A percentile compares a stretch with the other conserved stretches of the same genome.
These are phyloP conservation scores for Yamadazyma phyllophila DNA, from an alignment of 805 yeast genomes.

Conservation along the genomic window DNA sequence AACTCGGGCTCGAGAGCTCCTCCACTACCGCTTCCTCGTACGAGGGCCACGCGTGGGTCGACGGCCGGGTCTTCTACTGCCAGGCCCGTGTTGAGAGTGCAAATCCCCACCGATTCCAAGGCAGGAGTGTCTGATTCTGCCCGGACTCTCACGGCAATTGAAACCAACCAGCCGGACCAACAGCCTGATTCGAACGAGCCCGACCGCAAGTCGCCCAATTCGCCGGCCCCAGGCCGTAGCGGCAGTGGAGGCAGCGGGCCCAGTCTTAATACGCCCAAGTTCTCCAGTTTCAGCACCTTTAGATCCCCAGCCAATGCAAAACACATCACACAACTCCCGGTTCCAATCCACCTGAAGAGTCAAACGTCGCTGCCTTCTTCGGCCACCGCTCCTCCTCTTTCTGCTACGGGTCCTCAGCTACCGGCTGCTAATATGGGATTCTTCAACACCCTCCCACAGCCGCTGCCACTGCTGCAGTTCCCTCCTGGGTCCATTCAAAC, in stretches of 20 bases:
- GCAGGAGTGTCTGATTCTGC: conserved; percentile 36
- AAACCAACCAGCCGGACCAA: conserved; percentile 16
- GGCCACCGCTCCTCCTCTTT: conserved; percentile 40
- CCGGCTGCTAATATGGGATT: conserved; percentile 13
- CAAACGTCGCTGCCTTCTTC: conserved; percentile 41
- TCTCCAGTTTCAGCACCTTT: conserved; percentile 22
- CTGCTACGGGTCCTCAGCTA: conserved; percentile 17
- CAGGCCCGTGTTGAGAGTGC: conserved; percentile 62
- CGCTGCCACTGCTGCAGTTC: conserved; percentile 22
- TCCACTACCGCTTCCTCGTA: background rate
- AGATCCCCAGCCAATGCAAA: conserved; percentile 29
- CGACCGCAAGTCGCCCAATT: conserved; percentile 1
- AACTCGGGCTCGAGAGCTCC: background rate
- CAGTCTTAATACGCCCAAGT: conserved; percentile 19
- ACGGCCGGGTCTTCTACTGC: conserved; percentile 1
- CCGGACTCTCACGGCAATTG: conserved; percentile 45
- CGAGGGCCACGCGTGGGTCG: background rate
- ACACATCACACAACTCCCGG: conserved; percentile 32
- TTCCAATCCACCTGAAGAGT: conserved; percentile 34
- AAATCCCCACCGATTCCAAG: conserved; percentile 55
- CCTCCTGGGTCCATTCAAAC: conserved; percentile 27
- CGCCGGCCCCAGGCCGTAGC: background rate
- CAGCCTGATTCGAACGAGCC: background rate
- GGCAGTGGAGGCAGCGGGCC: conserved; percentile 8
- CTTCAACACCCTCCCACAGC: conserved; percentile 26